These are phyloP conservation scores for Colletotrichum sp. DNA, from an alignment of 2,329 filamentous ascomycete species.

Conservation along the genomic window DNA sequence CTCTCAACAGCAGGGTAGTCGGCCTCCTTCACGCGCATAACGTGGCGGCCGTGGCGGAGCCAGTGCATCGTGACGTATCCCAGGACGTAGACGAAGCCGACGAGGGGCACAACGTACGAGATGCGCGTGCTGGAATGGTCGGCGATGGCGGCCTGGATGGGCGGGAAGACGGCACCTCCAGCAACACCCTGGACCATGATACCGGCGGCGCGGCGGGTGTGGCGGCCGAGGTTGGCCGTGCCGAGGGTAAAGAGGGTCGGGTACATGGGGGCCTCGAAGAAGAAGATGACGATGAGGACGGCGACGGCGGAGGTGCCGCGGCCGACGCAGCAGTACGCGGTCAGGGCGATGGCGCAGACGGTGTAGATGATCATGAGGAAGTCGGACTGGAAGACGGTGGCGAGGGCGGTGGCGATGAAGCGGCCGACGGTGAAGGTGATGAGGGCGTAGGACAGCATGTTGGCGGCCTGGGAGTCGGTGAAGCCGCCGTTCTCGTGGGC, in stretches of 20 bases:
- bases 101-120: constrained; percentile 47
- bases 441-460: constrained; percentile 35
- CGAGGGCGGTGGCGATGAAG: constrained; percentile 54
- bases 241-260: constrained; percentile 64
- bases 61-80: constrained; percentile 34
- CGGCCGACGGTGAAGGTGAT: constrained; percentile 55
- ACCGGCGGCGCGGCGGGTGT: constrained; percentile 78
- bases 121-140: constrained; percentile 41
- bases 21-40: constrained; percentile 35
- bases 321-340: constrained; percentile 28
- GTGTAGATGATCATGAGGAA: constrained; percentile 28
- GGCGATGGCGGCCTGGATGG: constrained; percentile 53
- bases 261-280: constrained; percentile 64
- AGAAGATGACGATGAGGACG: constrained; percentile 60
- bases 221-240: constrained; percentile 67
- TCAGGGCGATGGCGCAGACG: constrained; percentile 50
- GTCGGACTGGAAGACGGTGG: constrained; percentile 52
- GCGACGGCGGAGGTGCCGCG: constrained; percentile 56
- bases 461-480: constrained; percentile 38
- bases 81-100: constrained; percentile 44
- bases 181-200: constrained; percentile 59
- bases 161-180: constrained; percentile 61
- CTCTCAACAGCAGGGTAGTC: constrained; percentile 19
- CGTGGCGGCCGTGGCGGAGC: constrained; percentile 32
- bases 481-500: constrained; percentile 55